A percentile compares a stretch with the other conserved stretches of the same genome.
phyloP scores from a whole-genome alignment of 306 rosid genomes.

The Cicer judaicum region DNA sequence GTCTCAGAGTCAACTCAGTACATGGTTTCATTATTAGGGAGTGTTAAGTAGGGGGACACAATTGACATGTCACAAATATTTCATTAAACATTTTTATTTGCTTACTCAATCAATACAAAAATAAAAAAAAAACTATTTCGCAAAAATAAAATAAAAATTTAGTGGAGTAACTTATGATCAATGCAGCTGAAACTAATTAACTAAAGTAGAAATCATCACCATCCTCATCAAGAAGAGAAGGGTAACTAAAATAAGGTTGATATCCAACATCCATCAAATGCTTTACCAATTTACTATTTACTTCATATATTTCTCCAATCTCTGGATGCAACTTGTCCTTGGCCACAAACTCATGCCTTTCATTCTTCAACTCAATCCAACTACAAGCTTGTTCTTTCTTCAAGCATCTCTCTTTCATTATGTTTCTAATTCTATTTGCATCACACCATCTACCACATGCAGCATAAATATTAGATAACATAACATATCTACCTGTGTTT shows the following conservation, averaged over 20 bases:
- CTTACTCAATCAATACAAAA: background rate
- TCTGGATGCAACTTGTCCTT: slow-evolving; percentile 59
- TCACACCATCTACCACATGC: slow-evolving; percentile 62
- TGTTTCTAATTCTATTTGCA: slow-evolving; percentile 55
- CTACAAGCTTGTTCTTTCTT: slow-evolving; percentile 63
- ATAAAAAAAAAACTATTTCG: background rate
- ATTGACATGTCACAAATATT: slow-evolving; percentile 4
- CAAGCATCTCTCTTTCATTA: slow-evolving; percentile 58
- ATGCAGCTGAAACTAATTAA: slow-evolving; percentile 13
- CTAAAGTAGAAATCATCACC: slow-evolving; percentile 38
- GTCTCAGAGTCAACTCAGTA: slow-evolving; percentile 25
- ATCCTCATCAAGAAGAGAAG: slow-evolving; percentile 51
- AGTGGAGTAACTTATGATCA: background rate
- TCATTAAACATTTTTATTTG: background rate
- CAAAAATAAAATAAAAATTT: background rate
- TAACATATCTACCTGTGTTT: slow-evolving; percentile 67
- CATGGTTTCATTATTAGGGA: slow-evolving; percentile 15
- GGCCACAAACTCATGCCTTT: slow-evolving; percentile 57
- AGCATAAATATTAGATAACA: slow-evolving; percentile 70
- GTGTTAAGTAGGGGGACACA: background rate
- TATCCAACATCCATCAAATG: slow-evolving; percentile 61
- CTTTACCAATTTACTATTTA: slow-evolving; percentile 48
- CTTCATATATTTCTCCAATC: slow-evolving; percentile 53
- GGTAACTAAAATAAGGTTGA: slow-evolving; percentile 45
- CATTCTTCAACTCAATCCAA: slow-evolving; percentile 67